Evolutionary conservation across 495 filamentous ascomycete genomes (phyloP).

Genomic region (Tuber brumale): DNA sequence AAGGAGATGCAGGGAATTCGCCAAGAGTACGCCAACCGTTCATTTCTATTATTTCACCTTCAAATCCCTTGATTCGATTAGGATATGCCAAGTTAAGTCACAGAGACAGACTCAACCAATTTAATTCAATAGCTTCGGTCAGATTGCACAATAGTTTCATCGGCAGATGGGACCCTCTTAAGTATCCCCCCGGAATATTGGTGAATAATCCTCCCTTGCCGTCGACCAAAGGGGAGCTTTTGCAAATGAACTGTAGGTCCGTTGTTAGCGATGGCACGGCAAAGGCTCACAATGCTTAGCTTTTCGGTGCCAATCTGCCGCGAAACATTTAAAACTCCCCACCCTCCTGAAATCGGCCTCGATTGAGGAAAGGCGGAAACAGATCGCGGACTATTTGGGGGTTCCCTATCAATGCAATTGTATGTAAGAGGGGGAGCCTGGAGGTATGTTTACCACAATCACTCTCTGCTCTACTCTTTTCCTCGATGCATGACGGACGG

Average conservation of each 20-base stretch:
- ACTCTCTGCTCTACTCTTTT: background rate
- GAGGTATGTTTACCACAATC: background rate
- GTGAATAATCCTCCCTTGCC: background rate
- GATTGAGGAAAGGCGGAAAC: background rate
- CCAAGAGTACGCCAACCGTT: background rate
- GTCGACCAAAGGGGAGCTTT: background rate
- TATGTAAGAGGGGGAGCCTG: background rate
- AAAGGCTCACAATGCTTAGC: background rate
- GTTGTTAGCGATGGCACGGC: background rate
- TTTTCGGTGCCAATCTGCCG: background rate
- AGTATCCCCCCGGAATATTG: background rate
- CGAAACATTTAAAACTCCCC: background rate
- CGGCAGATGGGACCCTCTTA: background rate
- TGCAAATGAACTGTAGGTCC: background rate
- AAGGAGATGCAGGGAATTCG: background rate
- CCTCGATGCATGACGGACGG: background rate
- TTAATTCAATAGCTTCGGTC: background rate
- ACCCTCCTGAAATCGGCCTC: background rate
- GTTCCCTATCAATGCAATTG: background rate
- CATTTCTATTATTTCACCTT: background rate
- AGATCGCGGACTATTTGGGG: slow-evolving; percentile 18
- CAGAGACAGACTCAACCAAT: background rate
- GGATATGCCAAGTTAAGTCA: background rate
- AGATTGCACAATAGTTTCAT: background rate
- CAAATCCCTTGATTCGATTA: background rate